A percentile compares a stretch with the other conserved stretches of the same genome.
Evolutionary conservation across 2,329 filamentous ascomycete species (phyloP).

Genomic region (Aspergillus alliaceus): DNA sequence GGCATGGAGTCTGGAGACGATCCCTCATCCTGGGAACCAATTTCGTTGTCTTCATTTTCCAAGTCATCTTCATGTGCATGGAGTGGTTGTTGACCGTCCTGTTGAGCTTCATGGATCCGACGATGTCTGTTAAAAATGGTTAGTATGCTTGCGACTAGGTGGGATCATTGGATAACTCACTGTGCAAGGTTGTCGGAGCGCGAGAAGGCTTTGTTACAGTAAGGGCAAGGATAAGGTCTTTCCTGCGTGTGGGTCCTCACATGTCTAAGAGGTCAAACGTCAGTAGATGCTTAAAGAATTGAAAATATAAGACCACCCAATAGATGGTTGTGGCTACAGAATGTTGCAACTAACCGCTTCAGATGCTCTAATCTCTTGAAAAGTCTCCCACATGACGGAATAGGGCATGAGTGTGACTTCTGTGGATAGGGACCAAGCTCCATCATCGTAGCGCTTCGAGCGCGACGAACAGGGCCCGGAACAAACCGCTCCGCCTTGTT

Average conservation of each 20-base stretch:
- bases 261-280: constrained; percentile 68
- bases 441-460: constrained; percentile 92
- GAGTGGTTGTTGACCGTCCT: constrained; percentile 52
- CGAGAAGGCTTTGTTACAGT: constrained; percentile 98
- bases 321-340: constrained; percentile 10
- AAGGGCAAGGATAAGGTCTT: constrained; percentile 93
- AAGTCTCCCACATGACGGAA: constrained; percentile 91
- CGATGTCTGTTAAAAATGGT: constrained; percentile 56
- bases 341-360: constrained; percentile 74
- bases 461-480: constrained; percentile 79
- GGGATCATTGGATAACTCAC: constrained; percentile 53
- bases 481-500: constrained; percentile 54
- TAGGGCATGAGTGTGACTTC: constrained; percentile 99
- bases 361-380: constrained; percentile 99
- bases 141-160: constrained; percentile 26
- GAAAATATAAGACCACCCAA: constrained; percentile 29
- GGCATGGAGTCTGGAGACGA: constrained; percentile 58
- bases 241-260: constrained; percentile 99
- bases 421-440: constrained; percentile 94
- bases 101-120: constrained; percentile 76
- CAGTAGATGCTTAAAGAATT: constrained; percentile 53
- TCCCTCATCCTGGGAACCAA: constrained; percentile 75
- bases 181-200: constrained; percentile 98
- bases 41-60: constrained; percentile 83
- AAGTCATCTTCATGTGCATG: constrained; percentile 71